Conservation (phyloP, 805 yeast species). For the Candida methanosorbosa region DNA sequence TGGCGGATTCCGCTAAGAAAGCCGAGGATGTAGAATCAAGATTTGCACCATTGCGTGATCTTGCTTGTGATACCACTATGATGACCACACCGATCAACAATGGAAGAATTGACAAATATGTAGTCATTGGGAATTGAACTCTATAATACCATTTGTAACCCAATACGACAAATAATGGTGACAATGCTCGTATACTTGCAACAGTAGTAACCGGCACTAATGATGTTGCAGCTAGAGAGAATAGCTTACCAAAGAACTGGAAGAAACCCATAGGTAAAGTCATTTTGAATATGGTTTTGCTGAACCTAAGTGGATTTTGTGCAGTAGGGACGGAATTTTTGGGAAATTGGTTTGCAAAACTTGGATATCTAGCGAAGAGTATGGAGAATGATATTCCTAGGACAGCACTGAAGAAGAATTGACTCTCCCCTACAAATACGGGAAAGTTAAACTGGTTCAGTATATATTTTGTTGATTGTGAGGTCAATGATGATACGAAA, state of each 20-base stretch:
- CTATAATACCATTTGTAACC: constrained; percentile 45
- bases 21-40: not conserved
- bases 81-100: constrained; percentile 44
- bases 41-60: constrained; percentile 13
- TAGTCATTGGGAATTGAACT: constrained; percentile 39
- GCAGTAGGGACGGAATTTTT: constrained; percentile 43
- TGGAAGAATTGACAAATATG: constrained; percentile 45
- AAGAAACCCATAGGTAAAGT: constrained; percentile 58
- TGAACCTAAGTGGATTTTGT: constrained; percentile 11
- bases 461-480: constrained; percentile 53
- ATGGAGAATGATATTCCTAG: constrained; percentile 11
- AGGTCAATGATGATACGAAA: constrained; percentile 49
- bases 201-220: constrained; percentile 61
- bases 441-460: constrained; percentile 51
- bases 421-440: constrained; percentile 55
- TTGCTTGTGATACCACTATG: constrained; percentile 28
- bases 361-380: constrained; percentile 5
- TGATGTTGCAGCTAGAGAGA: constrained; percentile 57
- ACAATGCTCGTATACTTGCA: constrained; percentile 59
- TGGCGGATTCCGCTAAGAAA: not conserved
- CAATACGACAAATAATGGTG: constrained; percentile 51
- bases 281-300: constrained; percentile 33
- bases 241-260: constrained; percentile 57
- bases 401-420: constrained; percentile 43
- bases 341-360: constrained; percentile 32